Evolutionary conservation across 768 basidiomycete species (phyloP), one percentile per base, ranked within the genome.

Genomic region (Lentinula raphanica): DNA sequence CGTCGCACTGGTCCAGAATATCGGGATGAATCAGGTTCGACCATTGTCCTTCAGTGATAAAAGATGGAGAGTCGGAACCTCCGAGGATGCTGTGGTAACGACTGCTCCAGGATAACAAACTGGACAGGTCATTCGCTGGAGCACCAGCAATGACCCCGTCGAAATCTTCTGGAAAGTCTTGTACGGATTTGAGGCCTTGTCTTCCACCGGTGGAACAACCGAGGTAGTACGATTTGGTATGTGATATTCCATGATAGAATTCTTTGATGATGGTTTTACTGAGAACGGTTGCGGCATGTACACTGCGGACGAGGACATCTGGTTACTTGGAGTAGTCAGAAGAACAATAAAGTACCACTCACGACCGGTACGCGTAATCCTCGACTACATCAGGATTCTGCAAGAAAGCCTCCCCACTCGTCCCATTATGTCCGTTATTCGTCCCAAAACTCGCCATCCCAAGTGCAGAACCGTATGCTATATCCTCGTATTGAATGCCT

Each of bases 141-240:
- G 65, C 54, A 5, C 67, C 67, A 23, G 65, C 63, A 25, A 68
- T 54, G 32, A 66, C 50, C 38, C 64, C 67, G 49, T 66, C 64
- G 50, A 68, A 68, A 51, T 68, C 67, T 11, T 63, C 61, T 3
- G 67, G 67, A 42, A 61, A 66, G 19, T 59, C 40, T 31, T 60
- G 58, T 13, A 60, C 62, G 5, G 62, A 60, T 46, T 64, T 61
- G 8, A 65, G 49, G n/a, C 61, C 67, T 60, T 66, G 65, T 42
- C 67, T 62, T n/a, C 67, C 67, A 25, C 65, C 67, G 4, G 61
- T 64, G 1, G 64, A 65, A 53, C 67, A 68, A 11, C 67, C 67
- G 15, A 62, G 35, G 46, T 51, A 68, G 48, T 68, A 68, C 2
- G 62, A 65, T 53, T 66, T 66, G 29, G 28, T 40, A 39, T 60